Base-by-base conservation (phyloP, 2,329 filamentous ascomycete species). In the Colletotrichum cuscutae region DNA sequence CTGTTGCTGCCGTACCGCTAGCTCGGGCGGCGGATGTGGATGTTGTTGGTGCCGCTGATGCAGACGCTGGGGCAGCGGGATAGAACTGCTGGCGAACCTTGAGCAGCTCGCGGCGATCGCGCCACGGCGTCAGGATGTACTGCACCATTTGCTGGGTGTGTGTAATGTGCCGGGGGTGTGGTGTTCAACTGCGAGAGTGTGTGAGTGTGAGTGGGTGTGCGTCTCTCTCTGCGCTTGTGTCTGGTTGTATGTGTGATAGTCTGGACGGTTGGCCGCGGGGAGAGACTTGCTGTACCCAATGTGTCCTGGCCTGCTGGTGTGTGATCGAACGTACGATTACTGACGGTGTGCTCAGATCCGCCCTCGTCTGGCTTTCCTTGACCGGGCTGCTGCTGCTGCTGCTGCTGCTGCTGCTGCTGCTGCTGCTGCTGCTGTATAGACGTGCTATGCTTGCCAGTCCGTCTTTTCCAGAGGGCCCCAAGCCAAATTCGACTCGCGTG, bases 81-180 rank as follows among this genome's bases (percentile, higher is more conserved):
- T 93, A 95, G 76, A 95, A 88, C 76, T 92, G 88, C 65, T 84
- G 81, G 73, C 93, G 89, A 66, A 95, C 89, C 61, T 84, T 81
- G 70, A 94, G 86, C 73, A 95, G 89, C 80, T 95, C 92, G 71
- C 83, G 79, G 67, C 86, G 88, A 80, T 89, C 84, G 75, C 92
- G 91, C 93, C 93, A 95, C 42, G 92, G 92, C 67, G 92, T 94
- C 78, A 93, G 90, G 74, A 92, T 87, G 82, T 93, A 94, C 78
- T 91, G 90, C 32, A 92, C 90, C 91, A 93, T 93, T 65, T 65
- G 28, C 35, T 46, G 54, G 26, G 13, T 63, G 30, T 26, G 12
- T 35, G 28, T 24, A 53, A 24, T 15, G 26, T 52, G 28, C 22
- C 12, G 46, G 32, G 61, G 26, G 46, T 52, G 46, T 42, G 46